These are phyloP conservation scores for Stentor coeruleus DNA, from an alignment of 73 alveolate genomes.

Conservation along the genomic window DNA sequence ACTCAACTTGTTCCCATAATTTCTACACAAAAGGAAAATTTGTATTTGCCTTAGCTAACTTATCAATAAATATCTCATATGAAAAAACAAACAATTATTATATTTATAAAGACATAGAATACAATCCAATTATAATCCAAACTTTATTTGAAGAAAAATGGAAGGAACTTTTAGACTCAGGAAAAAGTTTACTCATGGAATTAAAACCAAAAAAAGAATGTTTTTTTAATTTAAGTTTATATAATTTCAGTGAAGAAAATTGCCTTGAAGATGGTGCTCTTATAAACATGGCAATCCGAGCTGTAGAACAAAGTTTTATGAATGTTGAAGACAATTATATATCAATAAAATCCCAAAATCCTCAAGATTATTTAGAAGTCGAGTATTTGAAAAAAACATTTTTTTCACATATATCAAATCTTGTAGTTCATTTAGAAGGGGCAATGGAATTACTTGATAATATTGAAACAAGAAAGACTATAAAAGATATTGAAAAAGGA, in stretches of 20 bases:
- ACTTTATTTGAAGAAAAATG: background rate
- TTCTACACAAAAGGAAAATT: background rate
- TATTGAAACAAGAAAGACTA: background rate
- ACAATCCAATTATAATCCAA: no score
- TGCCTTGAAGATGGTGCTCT: background rate
- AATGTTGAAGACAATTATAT: background rate
- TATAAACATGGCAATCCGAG: background rate
- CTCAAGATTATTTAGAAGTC: background rate
- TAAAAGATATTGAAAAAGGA: no score
- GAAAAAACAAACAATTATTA: background rate
- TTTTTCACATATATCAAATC: background rate
- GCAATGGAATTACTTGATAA: background rate
- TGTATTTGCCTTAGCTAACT: background rate
- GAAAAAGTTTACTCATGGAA: no score
- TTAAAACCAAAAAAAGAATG: background rate
- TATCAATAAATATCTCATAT: no score
- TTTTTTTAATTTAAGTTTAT: background rate
- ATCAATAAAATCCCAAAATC: background rate
- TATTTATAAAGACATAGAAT: background rate
- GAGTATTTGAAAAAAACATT: background rate
- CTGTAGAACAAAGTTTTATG: background rate
- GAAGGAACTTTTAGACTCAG: background rate
- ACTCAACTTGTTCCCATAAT: background rate
- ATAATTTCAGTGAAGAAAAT: background rate
- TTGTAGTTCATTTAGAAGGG: background rate